These are phyloP conservation scores for Lactarius trivialis DNA, from an alignment of 768 basidiomycete genomes.

Conservation along the genomic window DNA sequence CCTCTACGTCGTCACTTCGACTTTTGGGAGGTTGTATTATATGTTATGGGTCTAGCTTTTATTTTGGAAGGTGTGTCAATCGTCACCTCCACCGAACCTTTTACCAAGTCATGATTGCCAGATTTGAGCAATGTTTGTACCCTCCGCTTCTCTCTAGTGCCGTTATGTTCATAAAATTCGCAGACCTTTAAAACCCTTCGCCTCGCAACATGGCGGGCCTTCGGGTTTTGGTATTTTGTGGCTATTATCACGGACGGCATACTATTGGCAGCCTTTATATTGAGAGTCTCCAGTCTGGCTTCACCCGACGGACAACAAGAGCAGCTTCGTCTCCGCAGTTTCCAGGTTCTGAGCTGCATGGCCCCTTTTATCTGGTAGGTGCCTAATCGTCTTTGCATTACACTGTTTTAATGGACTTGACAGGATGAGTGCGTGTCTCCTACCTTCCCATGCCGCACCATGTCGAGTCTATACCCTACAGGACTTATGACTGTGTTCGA, in stretches of 20 bases:
- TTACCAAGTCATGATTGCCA: constrained; percentile 20
- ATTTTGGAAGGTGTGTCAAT: constrained; percentile 60
- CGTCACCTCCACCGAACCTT: not conserved
- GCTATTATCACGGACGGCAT: constrained; percentile 68
- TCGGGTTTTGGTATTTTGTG: constrained; percentile 73
- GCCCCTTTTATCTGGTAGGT: constrained; percentile 82
- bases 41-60: constrained; percentile 72
- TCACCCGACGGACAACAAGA: constrained; percentile 33
- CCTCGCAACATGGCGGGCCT: constrained; percentile 74
- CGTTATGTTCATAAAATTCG: not conserved
- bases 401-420: not conserved
- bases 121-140: constrained; percentile 49
- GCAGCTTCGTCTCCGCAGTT: constrained; percentile 55
- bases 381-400: not conserved
- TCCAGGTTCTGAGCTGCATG: constrained; percentile 84
- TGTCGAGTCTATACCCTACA: constrained; percentile 27
- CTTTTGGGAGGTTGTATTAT: constrained; percentile 73
- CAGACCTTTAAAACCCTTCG: constrained; percentile 66
- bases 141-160: not conserved
- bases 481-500: constrained; percentile 78
- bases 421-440: constrained; percentile 70
- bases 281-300: constrained; percentile 58
- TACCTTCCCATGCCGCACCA: not conserved
- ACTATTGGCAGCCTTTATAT: constrained; percentile 62
- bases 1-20: constrained; percentile 53